Evolutionary conservation across 2,329 filamentous ascomycete species (phyloP).

Genomic region (Cadophora sp.): DNA sequence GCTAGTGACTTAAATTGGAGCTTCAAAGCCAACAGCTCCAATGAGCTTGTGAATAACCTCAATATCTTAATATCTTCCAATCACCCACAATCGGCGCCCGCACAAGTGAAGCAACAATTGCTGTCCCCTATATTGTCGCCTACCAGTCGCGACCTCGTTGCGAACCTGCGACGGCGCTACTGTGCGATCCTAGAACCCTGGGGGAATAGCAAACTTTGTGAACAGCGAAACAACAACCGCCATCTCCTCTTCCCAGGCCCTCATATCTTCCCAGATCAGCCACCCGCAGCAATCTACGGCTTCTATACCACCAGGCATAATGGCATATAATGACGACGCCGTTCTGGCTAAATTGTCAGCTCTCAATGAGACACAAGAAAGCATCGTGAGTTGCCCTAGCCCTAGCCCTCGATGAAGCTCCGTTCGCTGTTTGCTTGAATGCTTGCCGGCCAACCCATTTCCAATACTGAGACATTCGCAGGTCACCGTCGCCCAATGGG

Average conservation of each 20-base stretch:
- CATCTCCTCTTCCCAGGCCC: neutral
- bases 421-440: neutral
- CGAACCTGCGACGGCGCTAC: neutral
- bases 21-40: slow-evolving; percentile 7
- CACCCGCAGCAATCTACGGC: neutral
- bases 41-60: slow-evolving; percentile 11
- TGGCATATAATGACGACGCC: slow-evolving; percentile 96
- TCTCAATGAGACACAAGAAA: slow-evolving; percentile 96
- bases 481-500: slow-evolving; percentile 96
- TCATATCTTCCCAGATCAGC: neutral
- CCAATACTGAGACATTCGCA: slow-evolving; percentile 24
- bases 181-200: slow-evolving; percentile 8
- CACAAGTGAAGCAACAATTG: neutral
- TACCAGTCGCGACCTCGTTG: neutral
- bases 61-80: neutral
- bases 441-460: neutral
- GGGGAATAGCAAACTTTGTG: slow-evolving; percentile 10
- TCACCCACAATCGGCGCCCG: neutral
- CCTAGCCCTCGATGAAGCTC: neutral
- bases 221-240: slow-evolving; percentile 16
- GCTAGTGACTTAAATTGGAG: neutral
- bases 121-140: neutral
- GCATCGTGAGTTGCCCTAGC: slow-evolving; percentile 62
- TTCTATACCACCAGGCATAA: slow-evolving; percentile 49
- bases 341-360: slow-evolving; percentile 94